phyloP scores from a whole-genome alignment of 257 asterid genomes.

The Solanum sejunctum region DNA sequence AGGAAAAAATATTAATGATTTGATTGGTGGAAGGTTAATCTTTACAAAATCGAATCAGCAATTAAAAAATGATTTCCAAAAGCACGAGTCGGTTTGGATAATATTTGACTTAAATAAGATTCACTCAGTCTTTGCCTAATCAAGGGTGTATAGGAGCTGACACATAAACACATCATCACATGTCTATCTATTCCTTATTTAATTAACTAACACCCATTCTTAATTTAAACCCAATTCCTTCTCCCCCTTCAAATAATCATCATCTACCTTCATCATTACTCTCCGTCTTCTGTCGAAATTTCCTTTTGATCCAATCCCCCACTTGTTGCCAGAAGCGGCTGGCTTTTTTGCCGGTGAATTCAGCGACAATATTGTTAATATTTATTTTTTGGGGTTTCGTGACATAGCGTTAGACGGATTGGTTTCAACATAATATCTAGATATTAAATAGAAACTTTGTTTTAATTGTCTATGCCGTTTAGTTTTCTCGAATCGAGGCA shows the following conservation, averaged over 20 bases:
- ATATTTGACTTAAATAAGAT: background rate
- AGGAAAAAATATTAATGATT: background rate
- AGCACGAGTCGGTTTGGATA: background rate
- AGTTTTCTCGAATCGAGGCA: background rate
- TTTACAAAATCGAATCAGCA: background rate
- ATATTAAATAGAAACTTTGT: background rate
- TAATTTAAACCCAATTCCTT: background rate
- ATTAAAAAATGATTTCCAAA: background rate
- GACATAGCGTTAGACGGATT: background rate
- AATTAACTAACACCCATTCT: background rate
- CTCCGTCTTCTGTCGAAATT: background rate
- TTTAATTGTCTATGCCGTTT: too few relatives aligned
- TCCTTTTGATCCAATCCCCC: slow-evolving; percentile 21
- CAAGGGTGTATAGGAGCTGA: background rate
- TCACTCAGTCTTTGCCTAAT: background rate
- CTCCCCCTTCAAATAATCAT: background rate
- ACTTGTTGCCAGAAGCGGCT: slow-evolving; percentile 7
- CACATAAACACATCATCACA: background rate
- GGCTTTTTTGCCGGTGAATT: background rate
- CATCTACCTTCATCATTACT: background rate
- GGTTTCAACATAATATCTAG: background rate
- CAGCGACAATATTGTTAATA: background rate
- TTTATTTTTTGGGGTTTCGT: background rate
- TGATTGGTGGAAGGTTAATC: background rate
- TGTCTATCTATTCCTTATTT: background rate